Evolutionary conservation across 495 filamentous ascomycete genomes (phyloP), one percentile per base, ranked within the genome.

Genomic region (Aspergillus affinis): DNA sequence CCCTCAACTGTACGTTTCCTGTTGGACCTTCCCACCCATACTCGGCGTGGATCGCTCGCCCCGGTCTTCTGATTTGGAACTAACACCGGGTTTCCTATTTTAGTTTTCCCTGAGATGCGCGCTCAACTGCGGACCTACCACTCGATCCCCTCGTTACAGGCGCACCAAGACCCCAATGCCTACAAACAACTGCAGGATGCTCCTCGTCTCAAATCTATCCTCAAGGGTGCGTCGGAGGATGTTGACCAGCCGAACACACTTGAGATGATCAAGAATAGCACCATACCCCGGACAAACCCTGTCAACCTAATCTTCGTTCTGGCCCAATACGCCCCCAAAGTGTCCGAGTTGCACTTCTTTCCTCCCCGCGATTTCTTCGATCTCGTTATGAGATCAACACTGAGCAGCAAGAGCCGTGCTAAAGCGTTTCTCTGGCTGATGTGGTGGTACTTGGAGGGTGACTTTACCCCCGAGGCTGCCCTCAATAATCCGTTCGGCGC

Each of bases 91-190:
- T 84, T 61, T 49, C 80, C 62, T 49, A 12, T 30, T 65, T 17
- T 69, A 98, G 93, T 98, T 78, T 98, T 98, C 74, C 94, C 95
- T 27, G 94, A 98, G 75, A 98, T 98, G 94, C 91, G 96, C 73
- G 94, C 94, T 48, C 94, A 98, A 65, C 82, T 98, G 36, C 90
- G 94, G 71, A 98, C 94, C 55, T 98, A 98, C 77, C 94, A 98
- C 74, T 93, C 95, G 0, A 98, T 98, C 61, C 94, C 94, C 13
- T 97, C 90, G 1, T 81, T 98, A 5, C 94, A 98, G 77, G 93
- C 93, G 46, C 89, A 90, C 58, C 92, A 96, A 74, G 94, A 98
- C 64, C 90, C 92, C 17, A 93, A 93, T 62, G 91, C 93, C 23
- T 97, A 98, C 76, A 98, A 98, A 72, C 94, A 98, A 69, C 82